Percentiles rank a stretch among this genome's conserved stretches.
Conservation (phyloP, 495 filamentous ascomycete species). For the Penicillium angulare region DNA sequence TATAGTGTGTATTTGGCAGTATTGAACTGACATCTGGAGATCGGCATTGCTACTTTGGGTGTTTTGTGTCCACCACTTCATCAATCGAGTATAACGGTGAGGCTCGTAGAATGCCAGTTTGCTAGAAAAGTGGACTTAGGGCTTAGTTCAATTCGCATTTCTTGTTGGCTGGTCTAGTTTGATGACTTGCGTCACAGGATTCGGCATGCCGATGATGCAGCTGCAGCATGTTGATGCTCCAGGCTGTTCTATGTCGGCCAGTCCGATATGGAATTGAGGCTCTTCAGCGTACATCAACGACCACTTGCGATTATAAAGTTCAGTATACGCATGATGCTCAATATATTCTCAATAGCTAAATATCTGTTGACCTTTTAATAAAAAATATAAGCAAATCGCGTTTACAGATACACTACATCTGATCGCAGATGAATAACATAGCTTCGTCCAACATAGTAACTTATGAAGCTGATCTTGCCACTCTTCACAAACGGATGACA, state of each 20-base stretch:
- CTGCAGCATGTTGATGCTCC: neutral
- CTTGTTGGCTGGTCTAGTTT: neutral
- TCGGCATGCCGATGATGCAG: constrained; percentile 13
- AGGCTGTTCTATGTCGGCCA: no score
- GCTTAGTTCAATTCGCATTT: neutral
- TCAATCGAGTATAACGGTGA: constrained; percentile 5
- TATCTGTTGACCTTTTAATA: no score
- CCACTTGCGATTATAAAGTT: neutral
- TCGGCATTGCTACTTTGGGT: constrained; percentile 10
- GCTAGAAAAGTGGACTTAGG: neutral
- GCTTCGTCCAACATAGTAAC: no score
- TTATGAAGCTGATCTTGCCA: neutral
- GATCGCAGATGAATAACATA: neutral
- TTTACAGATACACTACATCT: no score
- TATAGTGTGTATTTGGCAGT: neutral
- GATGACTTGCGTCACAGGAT: neutral
- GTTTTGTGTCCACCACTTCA: constrained; percentile 1
- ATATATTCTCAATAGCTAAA: no score
- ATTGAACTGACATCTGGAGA: constrained; percentile 2
- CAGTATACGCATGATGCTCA: no score
- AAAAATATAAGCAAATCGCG: no score
- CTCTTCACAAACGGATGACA: neutral
- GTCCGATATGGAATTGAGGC: neutral
- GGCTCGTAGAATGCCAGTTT: no score
- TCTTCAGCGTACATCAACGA: neutral